Evolutionary conservation across 495 filamentous ascomycete species (phyloP).

Genomic region (Thermochaetoides thermophila): DNA sequence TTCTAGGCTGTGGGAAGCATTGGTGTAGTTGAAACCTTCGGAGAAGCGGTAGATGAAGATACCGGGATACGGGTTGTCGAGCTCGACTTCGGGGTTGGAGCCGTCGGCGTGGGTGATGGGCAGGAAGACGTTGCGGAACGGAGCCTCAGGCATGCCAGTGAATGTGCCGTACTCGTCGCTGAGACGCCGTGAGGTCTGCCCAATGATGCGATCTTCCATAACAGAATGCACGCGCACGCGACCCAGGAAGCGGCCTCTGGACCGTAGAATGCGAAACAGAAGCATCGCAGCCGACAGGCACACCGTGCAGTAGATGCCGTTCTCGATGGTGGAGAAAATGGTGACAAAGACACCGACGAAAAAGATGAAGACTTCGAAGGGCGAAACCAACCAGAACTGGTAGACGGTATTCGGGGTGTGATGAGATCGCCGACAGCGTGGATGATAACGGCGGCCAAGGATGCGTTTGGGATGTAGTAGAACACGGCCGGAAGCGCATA

Average conservation of each 20-base stretch:
- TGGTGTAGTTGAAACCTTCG: slow-evolving; percentile 94
- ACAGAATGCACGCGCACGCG: slow-evolving; percentile 82
- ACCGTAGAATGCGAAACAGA: slow-evolving; percentile 71
- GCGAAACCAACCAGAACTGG: slow-evolving; percentile 89
- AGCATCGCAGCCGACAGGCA: slow-evolving; percentile 61
- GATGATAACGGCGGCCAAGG: slow-evolving; percentile 89
- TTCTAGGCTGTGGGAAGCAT: slow-evolving; percentile 83
- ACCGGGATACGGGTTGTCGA: slow-evolving; percentile 73
- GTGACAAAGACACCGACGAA: slow-evolving; percentile 88
- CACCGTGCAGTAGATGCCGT: slow-evolving; percentile 84
- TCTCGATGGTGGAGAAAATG: slow-evolving; percentile 74
- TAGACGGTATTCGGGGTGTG: slow-evolving; percentile 90
- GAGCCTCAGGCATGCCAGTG: slow-evolving; percentile 21
- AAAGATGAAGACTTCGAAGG: slow-evolving; percentile 83
- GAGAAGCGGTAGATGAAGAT: slow-evolving; percentile 97
- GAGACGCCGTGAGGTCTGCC: slow-evolving; percentile 27
- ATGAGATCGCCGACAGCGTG: slow-evolving; percentile 93
- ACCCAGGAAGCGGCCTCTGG: slow-evolving; percentile 76
- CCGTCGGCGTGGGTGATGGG: slow-evolving; percentile 79
- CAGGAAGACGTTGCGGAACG: slow-evolving; percentile 66
- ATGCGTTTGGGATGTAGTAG: slow-evolving; percentile 81
- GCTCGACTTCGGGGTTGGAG: slow-evolving; percentile 71
- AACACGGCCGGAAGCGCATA: slow-evolving; percentile 87
- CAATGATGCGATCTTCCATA: slow-evolving; percentile 65
- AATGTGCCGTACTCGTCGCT: slow-evolving; percentile 36